Evolutionary conservation across 768 basidiomycete genomes (phyloP).

Genomic region (Rhodotorula taiwanensis): DNA sequence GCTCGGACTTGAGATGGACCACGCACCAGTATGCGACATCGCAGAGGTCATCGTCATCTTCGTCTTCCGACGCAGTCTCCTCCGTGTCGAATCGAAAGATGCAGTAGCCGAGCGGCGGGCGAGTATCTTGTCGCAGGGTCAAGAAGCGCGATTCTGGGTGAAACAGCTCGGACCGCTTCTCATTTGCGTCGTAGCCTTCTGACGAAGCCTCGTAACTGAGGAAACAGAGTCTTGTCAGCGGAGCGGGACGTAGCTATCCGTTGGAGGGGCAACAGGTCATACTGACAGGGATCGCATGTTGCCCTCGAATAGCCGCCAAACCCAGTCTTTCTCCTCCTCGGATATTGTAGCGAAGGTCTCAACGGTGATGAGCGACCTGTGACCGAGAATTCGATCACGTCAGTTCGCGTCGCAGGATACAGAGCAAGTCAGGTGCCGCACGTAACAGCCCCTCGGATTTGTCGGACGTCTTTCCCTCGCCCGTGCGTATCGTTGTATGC

Average conservation of each 20-base stretch:
- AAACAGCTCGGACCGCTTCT: constrained; percentile 60
- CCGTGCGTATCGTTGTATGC: no score
- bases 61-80: constrained; percentile 43
- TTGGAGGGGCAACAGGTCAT: no score
- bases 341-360: constrained; percentile 3
- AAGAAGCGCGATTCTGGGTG: constrained; percentile 58
- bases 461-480: no score
- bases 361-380: background rate
- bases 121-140: constrained; percentile 43
- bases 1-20: no score
- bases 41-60: constrained; percentile 37
- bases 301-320: constrained; percentile 54
- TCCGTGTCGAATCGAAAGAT: constrained; percentile 74
- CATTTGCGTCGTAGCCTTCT: constrained; percentile 59
- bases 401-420: no score
- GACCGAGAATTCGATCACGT: no score
- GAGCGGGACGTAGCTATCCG: no score
- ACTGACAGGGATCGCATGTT: constrained; percentile 56
- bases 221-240: background rate
- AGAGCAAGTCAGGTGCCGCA: no score
- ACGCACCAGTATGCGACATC: constrained; percentile 62
- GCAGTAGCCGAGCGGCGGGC: constrained; percentile 46
- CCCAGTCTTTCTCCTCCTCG: constrained; percentile 43
- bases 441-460: no score
- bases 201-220: constrained; percentile 55